phyloP scores from a whole-genome alignment of 306 rosid genomes.

The Styphnolobium japonicum region DNA sequence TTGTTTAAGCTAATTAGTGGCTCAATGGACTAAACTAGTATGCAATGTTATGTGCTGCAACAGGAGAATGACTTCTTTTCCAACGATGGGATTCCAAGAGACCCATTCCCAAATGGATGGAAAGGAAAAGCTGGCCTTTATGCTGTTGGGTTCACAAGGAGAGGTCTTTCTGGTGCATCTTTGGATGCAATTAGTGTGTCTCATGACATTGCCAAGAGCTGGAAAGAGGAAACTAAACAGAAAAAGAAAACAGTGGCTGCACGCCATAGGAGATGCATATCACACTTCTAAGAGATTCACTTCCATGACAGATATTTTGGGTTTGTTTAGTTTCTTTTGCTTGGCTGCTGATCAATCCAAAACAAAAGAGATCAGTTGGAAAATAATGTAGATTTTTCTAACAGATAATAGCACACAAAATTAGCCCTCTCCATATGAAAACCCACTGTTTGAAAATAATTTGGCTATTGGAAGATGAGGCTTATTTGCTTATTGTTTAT shows the following conservation, averaged over 20 bases:
- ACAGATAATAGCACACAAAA: neutral
- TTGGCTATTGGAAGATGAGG: slow-evolving; percentile 70
- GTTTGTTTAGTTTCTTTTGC: slow-evolving; percentile 2
- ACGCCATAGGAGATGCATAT: slow-evolving; percentile 83
- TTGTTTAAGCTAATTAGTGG: neutral
- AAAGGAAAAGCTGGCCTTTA: slow-evolving; percentile 81
- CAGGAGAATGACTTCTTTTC: slow-evolving; percentile 86
- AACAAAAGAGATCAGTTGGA: slow-evolving; percentile 18
- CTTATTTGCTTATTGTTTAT: slow-evolving; percentile 30
- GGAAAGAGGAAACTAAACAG: slow-evolving; percentile 87
- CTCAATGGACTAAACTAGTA: slow-evolving; percentile 2
- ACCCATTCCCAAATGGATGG: slow-evolving; percentile 92
- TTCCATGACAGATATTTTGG: neutral
- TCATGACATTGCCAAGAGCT: slow-evolving; percentile 76
- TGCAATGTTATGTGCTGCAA: slow-evolving; percentile 1
- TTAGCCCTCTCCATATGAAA: slow-evolving; percentile 60
- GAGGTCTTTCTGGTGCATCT: slow-evolving; percentile 87
- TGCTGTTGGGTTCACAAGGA: slow-evolving; percentile 93
- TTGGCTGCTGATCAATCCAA: slow-evolving; percentile 17
- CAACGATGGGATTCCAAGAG: slow-evolving; percentile 68
- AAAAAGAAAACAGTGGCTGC: slow-evolving; percentile 60
- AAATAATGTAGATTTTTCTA: slow-evolving; percentile 17
- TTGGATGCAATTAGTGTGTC: slow-evolving; percentile 83
- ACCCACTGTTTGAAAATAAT: slow-evolving; percentile 21
- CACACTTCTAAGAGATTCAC: slow-evolving; percentile 52